Percentiles rank a stretch among this genome's conserved stretches.
Conservation (phyloP, 164 flowering plant species). For the Warburgia ugandensis region DNA sequence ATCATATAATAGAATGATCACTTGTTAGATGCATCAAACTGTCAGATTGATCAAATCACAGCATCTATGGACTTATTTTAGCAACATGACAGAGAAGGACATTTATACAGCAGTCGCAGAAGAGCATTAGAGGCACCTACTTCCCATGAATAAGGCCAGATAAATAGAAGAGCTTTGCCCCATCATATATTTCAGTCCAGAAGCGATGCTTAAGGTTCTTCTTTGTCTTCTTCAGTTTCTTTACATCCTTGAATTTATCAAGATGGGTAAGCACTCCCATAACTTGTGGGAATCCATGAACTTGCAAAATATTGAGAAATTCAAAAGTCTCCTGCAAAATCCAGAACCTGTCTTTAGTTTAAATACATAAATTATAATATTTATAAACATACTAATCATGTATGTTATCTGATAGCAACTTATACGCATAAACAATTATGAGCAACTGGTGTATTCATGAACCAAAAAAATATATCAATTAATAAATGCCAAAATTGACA, state of each 20-base stretch:
- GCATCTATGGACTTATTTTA: too few relatives aligned
- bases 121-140: conserved; percentile 34
- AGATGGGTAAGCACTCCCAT: conserved; percentile 99
- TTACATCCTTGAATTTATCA: conserved; percentile 86
- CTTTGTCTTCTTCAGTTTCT: conserved; percentile 82
- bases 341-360: conserved; percentile 1
- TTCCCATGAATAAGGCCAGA: conserved; percentile 92
- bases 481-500: too few relatives aligned
- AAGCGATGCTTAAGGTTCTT: conserved; percentile 92
- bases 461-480: too few relatives aligned
- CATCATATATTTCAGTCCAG: conserved; percentile 92
- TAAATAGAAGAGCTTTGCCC: conserved; percentile 91
- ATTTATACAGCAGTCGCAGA: too few relatives aligned
- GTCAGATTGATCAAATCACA: too few relatives aligned
- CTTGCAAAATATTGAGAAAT: conserved; percentile 88
- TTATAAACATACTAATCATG: too few relatives aligned
- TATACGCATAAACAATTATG: background rate
- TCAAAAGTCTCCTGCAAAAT: conserved; percentile 86
- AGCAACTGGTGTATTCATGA: too few relatives aligned
- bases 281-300: conserved; percentile 90
- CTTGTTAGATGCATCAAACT: too few relatives aligned
- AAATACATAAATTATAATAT: too few relatives aligned
- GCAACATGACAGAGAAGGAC: too few relatives aligned
- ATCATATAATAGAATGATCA: too few relatives aligned
- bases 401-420: background rate